Base-by-base conservation (phyloP, 1,139 yeast species). In the Trichomonascaceae sp. region DNA sequence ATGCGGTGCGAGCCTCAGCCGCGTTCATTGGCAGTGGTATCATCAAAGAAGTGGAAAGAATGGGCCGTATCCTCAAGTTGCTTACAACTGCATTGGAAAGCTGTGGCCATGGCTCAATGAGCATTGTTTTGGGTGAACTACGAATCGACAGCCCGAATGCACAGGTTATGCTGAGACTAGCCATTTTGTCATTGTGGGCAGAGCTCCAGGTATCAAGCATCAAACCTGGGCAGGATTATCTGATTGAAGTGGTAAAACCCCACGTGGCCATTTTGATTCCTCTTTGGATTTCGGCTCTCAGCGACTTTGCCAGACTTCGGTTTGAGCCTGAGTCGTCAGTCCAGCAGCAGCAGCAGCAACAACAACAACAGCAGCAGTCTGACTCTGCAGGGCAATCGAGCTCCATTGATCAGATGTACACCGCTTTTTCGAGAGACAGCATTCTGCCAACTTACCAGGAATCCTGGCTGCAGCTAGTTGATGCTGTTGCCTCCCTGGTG, bases 171-270 rank as follows among this genome's bases (percentile, higher is more conserved):
- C 67, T 84, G 31, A 76, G 75, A 42, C 59, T 84, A 15, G 71
- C 92, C 0, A 71, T 84, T 27, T 62, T 89, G 41, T 77, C 84
- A 42, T 75, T 94, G 26, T 89, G 98, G 97, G 95, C 97, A 0
- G 70, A 75, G 33, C 59, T 89, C 33, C 74, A 73, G 37, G 69
- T 80, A 23, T 63, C 71, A 18, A 46, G 60, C 23, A 41, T 38
- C 15, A 52, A 65, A 3, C 47, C 57, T 3, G 56, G 52, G 4
- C 44, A 52, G 41, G 57, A 51, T n/a, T 60, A 61, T 33, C 55
- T 62, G 23, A 43, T 46, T 3, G 65, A 59, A 25, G 67, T 79
- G 11, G 62, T 79, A n/a, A 56, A 62, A 15, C 74, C 74, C 18
- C 77, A 82, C 47, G 65, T 75, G 33, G 65, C 63, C 1, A 56